phyloP scores from a whole-genome alignment of 176 grass and related monocot genomes.

The Aechmea fasciata region DNA sequence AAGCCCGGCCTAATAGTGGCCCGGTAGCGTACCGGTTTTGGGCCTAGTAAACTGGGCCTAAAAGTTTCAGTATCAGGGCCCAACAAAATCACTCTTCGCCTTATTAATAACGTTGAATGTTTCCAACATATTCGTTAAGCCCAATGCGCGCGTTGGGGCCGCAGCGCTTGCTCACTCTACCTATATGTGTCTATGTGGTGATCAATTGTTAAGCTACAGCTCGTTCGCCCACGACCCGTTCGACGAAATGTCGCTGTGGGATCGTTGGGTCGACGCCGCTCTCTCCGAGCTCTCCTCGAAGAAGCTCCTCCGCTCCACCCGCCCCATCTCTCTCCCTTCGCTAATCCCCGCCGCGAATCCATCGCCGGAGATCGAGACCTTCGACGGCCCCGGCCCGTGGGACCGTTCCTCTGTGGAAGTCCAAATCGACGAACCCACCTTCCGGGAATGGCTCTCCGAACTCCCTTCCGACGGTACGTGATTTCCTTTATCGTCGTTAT shows the following conservation, averaged over 20 bases:
- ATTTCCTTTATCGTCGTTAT: not conserved
- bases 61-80: no score
- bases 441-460: constrained; percentile 65
- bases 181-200: no score
- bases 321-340: constrained; percentile 34
- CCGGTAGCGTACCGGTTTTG: no score
- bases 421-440: constrained; percentile 38
- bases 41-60: no score
- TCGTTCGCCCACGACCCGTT: constrained; percentile 11
- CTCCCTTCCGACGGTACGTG: constrained; percentile 15
- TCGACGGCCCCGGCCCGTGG: constrained; percentile 49
- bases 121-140: no score
- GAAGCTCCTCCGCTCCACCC: constrained; percentile 55
- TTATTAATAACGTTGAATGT: no score
- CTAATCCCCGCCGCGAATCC: constrained; percentile 1
- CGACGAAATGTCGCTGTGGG: constrained; percentile 54
- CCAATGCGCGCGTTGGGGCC: no score
- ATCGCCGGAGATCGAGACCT: constrained; percentile 13
- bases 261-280: constrained; percentile 43
- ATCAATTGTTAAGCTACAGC: not conserved
- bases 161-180: no score
- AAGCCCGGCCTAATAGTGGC: no score
- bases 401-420: constrained; percentile 56
- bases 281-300: constrained; percentile 41
- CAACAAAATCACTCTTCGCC: no score